Evolutionary conservation across 495 filamentous ascomycete genomes (phyloP).

Genomic region (Trichocladium uniseriatum): DNA sequence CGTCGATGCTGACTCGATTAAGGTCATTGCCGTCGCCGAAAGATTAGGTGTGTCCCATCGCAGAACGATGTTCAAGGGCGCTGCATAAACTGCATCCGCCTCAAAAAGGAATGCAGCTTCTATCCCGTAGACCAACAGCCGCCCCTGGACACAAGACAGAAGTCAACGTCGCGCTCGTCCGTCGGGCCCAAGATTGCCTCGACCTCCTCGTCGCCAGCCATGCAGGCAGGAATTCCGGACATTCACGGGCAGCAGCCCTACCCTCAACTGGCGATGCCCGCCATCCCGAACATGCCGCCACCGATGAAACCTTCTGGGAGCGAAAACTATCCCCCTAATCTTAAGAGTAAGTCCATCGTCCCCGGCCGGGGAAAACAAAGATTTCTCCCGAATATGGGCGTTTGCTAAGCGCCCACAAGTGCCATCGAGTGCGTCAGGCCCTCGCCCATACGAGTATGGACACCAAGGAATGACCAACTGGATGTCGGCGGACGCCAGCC

Average conservation of each 20-base stretch:
- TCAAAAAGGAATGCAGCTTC: constrained; percentile 95
- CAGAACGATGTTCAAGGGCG: constrained; percentile 70
- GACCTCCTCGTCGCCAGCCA: constrained; percentile 42
- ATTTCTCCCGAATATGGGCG: not conserved
- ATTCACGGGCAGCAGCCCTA: constrained; percentile 35
- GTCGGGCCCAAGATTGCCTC: constrained; percentile 35
- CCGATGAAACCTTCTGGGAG: constrained; percentile 34
- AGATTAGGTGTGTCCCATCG: constrained; percentile 85
- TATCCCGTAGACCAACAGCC: constrained; percentile 83
- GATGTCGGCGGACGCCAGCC: constrained; percentile 33
- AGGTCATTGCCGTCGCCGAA: constrained; percentile 92
- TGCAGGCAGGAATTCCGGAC: constrained; percentile 36
- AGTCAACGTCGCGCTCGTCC: constrained; percentile 31
- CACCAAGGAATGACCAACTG: constrained; percentile 35
- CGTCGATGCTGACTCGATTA: constrained; percentile 6
- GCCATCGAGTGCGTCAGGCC: constrained; percentile 22
- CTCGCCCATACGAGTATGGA: constrained; percentile 31
- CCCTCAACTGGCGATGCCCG: constrained; percentile 39
- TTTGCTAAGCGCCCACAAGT: constrained; percentile 31
- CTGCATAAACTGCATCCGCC: constrained; percentile 89
- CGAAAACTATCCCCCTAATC: constrained; percentile 29
- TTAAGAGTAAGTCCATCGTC: constrained; percentile 31
- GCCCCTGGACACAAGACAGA: constrained; percentile 34
- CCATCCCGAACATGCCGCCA: constrained; percentile 40
- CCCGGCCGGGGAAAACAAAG: not conserved